phyloP scores from a whole-genome alignment of 169 alveolate species.

The Eimeria tenella region DNA sequence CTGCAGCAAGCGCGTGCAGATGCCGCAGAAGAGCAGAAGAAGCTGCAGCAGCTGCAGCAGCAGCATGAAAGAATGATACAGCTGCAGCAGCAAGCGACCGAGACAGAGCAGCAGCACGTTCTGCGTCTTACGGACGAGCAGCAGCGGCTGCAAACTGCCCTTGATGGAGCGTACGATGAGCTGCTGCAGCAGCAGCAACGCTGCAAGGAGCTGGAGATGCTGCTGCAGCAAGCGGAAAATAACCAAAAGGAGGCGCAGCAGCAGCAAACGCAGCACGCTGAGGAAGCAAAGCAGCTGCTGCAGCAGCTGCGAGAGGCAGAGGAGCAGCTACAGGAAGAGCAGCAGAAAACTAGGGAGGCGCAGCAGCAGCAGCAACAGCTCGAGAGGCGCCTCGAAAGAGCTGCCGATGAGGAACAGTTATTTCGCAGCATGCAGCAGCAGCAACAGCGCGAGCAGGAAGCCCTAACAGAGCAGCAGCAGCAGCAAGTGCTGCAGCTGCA shows the following conservation, averaged over 20 bases:
- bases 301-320: constrained; percentile 55
- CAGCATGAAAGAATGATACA: constrained; percentile 6
- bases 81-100: constrained; percentile 50
- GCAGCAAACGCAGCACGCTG: constrained; percentile 43
- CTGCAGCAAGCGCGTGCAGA: constrained; percentile 69
- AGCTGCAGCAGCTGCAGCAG: constrained; percentile 69
- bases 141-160: constrained; percentile 18
- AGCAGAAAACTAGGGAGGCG: constrained; percentile 15
- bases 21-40: constrained; percentile 35
- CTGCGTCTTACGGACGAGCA: constrained; percentile 64
- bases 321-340: constrained; percentile 53
- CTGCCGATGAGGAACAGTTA: constrained; percentile 36
- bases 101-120: constrained; percentile 57
- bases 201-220: constrained; percentile 45
- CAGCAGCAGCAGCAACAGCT: constrained; percentile 63
- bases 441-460: constrained; percentile 61
- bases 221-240: constrained; percentile 28
- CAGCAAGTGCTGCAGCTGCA: constrained; percentile 65
- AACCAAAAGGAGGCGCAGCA: constrained; percentile 16
- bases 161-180: constrained; percentile 45
- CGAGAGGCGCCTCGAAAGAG: neutral
- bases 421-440: constrained; percentile 39
- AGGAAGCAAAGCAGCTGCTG: constrained; percentile 42
- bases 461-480: constrained; percentile 42
- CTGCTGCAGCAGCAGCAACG: constrained; percentile 73